Conservation (phyloP, 352 stramenopile genomes). For the Globisporangium solare region DNA sequence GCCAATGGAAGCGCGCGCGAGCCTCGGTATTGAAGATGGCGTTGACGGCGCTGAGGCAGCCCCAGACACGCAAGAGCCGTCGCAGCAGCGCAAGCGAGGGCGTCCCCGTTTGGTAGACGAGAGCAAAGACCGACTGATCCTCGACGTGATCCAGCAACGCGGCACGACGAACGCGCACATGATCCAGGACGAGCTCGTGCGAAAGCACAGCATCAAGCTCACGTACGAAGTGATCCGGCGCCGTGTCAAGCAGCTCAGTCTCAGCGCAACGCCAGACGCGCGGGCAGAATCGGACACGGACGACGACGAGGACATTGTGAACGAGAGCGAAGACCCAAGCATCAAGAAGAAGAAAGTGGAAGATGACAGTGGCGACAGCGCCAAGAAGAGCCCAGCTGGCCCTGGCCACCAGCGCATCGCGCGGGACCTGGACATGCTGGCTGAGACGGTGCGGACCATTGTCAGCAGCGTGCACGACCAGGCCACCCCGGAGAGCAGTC, state of each 20-base stretch:
- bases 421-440: slow-evolving; percentile 51
- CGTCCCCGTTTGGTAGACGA: slow-evolving; percentile 8
- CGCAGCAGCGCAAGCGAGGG: slow-evolving; percentile 11
- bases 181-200: slow-evolving; percentile 23
- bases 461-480: slow-evolving; percentile 22
- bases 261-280: neutral
- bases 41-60: neutral
- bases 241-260: slow-evolving; percentile 17
- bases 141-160: slow-evolving; percentile 14
- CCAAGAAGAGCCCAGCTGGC: neutral
- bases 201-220: slow-evolving; percentile 16
- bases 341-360: no score
- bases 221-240: slow-evolving; percentile 24
- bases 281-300: neutral
- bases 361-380: no score
- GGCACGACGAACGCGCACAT: slow-evolving; percentile 17
- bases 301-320: neutral
- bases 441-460: slow-evolving; percentile 53
- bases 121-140: slow-evolving; percentile 11
- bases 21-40: neutral
- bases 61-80: neutral
- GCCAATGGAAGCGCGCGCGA: no score
- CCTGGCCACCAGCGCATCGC: slow-evolving; percentile 13
- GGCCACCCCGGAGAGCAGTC: neutral
- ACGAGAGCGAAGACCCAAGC: neutral